Conservation (phyloP, 2,329 filamentous ascomycete genomes). For the Ophiostoma angusticollis region DNA sequence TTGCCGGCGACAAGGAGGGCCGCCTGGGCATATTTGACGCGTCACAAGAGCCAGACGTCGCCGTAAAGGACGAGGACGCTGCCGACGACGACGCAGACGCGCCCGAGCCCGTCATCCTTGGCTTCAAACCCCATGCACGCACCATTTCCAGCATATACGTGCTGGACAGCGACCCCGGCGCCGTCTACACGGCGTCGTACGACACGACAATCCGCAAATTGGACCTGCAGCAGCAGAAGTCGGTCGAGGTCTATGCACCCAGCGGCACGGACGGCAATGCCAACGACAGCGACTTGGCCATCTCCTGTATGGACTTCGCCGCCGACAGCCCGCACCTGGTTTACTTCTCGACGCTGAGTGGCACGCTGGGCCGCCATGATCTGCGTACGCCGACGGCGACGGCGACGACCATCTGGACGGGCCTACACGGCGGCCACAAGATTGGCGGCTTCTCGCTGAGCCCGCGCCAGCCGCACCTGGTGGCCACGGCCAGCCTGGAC, state of each 20-base stretch:
- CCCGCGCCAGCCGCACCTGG: slow-evolving; percentile 64
- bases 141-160: slow-evolving; percentile 82
- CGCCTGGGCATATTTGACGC: slow-evolving; percentile 85
- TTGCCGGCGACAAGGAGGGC: slow-evolving; percentile 89
- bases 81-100: slow-evolving; percentile 54
- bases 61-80: slow-evolving; percentile 39
- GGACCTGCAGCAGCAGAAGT: slow-evolving; percentile 68
- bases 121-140: slow-evolving; percentile 77
- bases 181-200: slow-evolving; percentile 77
- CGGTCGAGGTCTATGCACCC: slow-evolving; percentile 71
- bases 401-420: slow-evolving; percentile 51
- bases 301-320: slow-evolving; percentile 76
- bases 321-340: slow-evolving; percentile 57
- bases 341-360: slow-evolving; percentile 78
- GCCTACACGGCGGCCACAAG: slow-evolving; percentile 69
- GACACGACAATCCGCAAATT: slow-evolving; percentile 83
- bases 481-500: slow-evolving; percentile 84
- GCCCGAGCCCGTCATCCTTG: slow-evolving; percentile 67
- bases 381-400: slow-evolving; percentile 42
- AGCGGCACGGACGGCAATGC: slow-evolving; percentile 36
- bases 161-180: slow-evolving; percentile 56
- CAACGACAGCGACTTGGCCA: slow-evolving; percentile 48
- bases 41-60: slow-evolving; percentile 45
- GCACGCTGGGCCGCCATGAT: slow-evolving; percentile 70
- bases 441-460: slow-evolving; percentile 88